Base-by-base conservation (phyloP, 140 eudicot genomes). In the Ambrosia hybrid region DNA sequence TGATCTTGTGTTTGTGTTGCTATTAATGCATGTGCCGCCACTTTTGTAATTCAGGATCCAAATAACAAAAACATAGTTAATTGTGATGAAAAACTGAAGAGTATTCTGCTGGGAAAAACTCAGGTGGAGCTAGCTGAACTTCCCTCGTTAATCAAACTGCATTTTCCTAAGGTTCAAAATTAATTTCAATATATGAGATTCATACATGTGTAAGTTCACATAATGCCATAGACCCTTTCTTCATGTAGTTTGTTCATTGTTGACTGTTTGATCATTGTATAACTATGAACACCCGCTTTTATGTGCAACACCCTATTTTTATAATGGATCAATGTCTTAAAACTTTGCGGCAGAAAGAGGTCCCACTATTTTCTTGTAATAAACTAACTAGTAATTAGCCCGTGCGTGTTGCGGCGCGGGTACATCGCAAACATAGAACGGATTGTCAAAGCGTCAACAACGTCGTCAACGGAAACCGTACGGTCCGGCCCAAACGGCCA, bases 51-150 rank as follows among this genome's bases (percentile, higher is more conserved):
- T 72, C 83, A 95, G 99, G 99, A 95, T 85, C 92, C 96, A 63
- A 65, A 81, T 49, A 85, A 95, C 84, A 91, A 88, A 85, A 95
- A 85, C 76, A 60, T 88, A 21, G 97, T 95, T 46, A 79, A 85
- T 57, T 95, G 99, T 79, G 97, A 91, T 80, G 90, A 83, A 67
- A 91, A 95, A 88, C 78, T 95, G 86, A 91, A 84, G 89, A 82
- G 96, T 61, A 83, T 91, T 76, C 71, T 91, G 76, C 75, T 88
- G 83, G 99, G 99, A 49, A 95, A 88, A 82, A 68, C 87, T 68
- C 83, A 82, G 77, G 70, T 94, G 78, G 99, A 90, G 58, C 95
- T 94, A 33, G 73, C 79, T 66, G 99, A 95, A 76, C 97, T 95
- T 80, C 99, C 97, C 65, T 65, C 57, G 81, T 56, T 95, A 76